Percentiles rank a stretch among this genome's conserved stretches.
Evolutionary conservation across 2,329 filamentous ascomycete genomes (phyloP).

Genomic region (Colletotrichum salicis): DNA sequence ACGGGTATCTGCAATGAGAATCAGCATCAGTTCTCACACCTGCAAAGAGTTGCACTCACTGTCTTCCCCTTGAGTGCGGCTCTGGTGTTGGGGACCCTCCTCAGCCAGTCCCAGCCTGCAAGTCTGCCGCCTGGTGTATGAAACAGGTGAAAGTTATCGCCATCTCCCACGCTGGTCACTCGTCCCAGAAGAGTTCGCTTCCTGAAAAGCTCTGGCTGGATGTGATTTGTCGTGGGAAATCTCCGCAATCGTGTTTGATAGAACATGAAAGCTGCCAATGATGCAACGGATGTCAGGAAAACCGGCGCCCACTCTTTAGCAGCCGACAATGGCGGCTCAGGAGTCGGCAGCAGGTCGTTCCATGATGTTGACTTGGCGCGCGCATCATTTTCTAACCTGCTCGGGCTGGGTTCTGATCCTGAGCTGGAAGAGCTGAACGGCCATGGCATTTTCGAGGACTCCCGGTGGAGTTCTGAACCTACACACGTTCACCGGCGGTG

Average conservation of each 20-base stretch:
- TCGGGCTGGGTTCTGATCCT: not conserved
- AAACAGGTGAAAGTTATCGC: conserved; percentile 93
- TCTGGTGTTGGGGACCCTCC: conserved; percentile 75
- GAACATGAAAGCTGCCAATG: conserved; percentile 64
- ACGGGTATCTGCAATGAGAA: conserved; percentile 75
- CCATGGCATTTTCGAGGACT: conserved; percentile 44
- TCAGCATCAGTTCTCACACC: not conserved
- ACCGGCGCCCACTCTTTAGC: conserved; percentile 62
- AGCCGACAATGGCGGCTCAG: conserved; percentile 57
- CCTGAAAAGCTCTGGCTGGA: conserved; percentile 80
- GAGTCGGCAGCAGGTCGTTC: conserved; percentile 33
- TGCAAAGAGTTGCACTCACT: conserved; percentile 58
- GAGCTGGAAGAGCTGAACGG: conserved; percentile 40
- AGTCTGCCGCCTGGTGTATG: conserved; percentile 92
- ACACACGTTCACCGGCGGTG: conserved; percentile 4
- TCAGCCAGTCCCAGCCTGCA: conserved; percentile 92
- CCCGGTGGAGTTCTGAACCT: conserved; percentile 18
- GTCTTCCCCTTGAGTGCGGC: conserved; percentile 80
- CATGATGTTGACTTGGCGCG: conserved; percentile 39
- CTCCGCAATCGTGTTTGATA: conserved; percentile 85
- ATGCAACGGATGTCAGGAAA: conserved; percentile 57
- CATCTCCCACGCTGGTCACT: conserved; percentile 95
- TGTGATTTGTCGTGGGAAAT: conserved; percentile 80
- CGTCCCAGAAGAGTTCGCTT: conserved; percentile 81
- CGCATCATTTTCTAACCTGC: conserved; percentile 38